Evolutionary conservation across 805 yeast genomes (phyloP).

Genomic region (Wickerhamiella siamensis): DNA sequence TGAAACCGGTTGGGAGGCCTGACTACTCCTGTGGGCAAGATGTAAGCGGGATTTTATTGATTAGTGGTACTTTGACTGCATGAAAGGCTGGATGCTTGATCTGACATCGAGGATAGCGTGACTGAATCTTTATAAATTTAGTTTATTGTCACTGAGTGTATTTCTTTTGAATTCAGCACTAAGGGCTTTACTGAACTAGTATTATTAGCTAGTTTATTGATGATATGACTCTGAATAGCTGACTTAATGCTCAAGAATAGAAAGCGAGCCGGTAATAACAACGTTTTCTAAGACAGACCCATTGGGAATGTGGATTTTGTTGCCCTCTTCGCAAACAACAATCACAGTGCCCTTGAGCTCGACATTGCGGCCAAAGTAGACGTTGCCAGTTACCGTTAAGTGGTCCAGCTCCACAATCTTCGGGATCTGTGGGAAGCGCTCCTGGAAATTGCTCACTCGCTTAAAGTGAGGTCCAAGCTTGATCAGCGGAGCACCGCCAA

Average conservation of each 20-base stretch:
- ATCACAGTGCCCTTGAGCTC: slow-evolving; percentile 94
- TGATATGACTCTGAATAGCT: too few species aligned
- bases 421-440: slow-evolving; percentile 89
- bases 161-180: too few species aligned
- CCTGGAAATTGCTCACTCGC: slow-evolving; percentile 82
- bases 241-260: slow-evolving; percentile 75
- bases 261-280: slow-evolving; percentile 91
- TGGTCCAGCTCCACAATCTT: slow-evolving; percentile 92
- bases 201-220: too few species aligned
- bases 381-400: slow-evolving; percentile 94
- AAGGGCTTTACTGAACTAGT: too few species aligned
- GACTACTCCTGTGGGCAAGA: too few species aligned
- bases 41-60: too few species aligned
- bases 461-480: slow-evolving; percentile 94
- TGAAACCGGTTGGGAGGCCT: too few species aligned
- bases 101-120: too few species aligned
- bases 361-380: slow-evolving; percentile 75
- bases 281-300: slow-evolving; percentile 92
- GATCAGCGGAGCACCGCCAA: slow-evolving; percentile 84
- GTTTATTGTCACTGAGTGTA: too few species aligned
- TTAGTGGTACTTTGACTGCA: too few species aligned
- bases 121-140: too few species aligned
- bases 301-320: slow-evolving; percentile 92
- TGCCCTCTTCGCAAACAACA: slow-evolving; percentile 93
- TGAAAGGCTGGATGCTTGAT: too few species aligned